phyloP scores from a whole-genome alignment of 1,284 basidiomycete species.

The Peniophora sp. region DNA sequence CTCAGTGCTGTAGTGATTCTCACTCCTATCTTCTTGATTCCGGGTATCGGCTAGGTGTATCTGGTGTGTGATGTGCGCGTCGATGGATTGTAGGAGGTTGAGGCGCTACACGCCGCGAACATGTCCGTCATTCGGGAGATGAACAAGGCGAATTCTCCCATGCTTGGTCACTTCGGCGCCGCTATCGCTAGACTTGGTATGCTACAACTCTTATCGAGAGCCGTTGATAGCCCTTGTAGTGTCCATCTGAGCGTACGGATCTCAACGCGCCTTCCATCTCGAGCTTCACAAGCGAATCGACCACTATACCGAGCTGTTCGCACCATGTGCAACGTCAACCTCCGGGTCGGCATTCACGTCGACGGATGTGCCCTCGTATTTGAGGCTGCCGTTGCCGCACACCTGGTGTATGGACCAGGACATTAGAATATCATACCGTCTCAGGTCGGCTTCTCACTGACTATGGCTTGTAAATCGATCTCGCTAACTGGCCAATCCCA shows the following conservation, averaged over 20 bases:
- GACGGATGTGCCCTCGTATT: slow-evolving; percentile 44
- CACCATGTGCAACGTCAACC: slow-evolving; percentile 47
- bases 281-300: slow-evolving; percentile 41
- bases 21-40: slow-evolving; percentile 35
- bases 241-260: slow-evolving; percentile 55
- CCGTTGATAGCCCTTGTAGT: slow-evolving; percentile 24
- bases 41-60: slow-evolving; percentile 42
- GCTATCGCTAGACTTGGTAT: slow-evolving; percentile 58
- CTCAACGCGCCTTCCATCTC: slow-evolving; percentile 36
- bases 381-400: slow-evolving; percentile 42
- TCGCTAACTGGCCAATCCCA: slow-evolving; percentile 10
- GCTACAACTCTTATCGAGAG: too few species aligned
- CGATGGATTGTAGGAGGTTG: slow-evolving; percentile 38
- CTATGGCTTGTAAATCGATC: slow-evolving; percentile 31
- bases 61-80: slow-evolving; percentile 28
- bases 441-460: slow-evolving; percentile 42
- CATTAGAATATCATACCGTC: slow-evolving; percentile 30
- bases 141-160: slow-evolving; percentile 60
- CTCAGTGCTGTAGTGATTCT: slow-evolving; percentile 36
- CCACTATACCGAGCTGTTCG: slow-evolving; percentile 35
- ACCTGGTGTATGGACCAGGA: slow-evolving; percentile 40
- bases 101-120: slow-evolving; percentile 63
- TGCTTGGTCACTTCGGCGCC: slow-evolving; percentile 65
- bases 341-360: slow-evolving; percentile 51
- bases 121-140: slow-evolving; percentile 69